Evolutionary conservation across 1,139 yeast genomes (phyloP).

Genomic region (Diutina sp.): DNA sequence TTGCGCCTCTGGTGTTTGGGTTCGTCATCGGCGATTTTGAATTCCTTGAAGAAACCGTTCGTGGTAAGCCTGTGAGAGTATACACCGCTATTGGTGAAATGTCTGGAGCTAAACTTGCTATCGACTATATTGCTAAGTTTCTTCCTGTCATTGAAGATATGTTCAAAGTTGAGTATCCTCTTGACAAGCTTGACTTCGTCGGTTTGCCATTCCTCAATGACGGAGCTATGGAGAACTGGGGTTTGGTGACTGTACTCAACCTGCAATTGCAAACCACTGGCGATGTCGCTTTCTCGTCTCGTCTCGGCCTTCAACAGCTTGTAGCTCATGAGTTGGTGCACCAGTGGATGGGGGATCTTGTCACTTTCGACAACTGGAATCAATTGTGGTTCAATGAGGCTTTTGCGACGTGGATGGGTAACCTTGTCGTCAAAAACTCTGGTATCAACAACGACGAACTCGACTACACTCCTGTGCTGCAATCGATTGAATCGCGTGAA

Average conservation of each 20-base stretch:
- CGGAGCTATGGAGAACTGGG: conserved; percentile 76
- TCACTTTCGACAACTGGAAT: conserved; percentile 56
- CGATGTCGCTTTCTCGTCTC: neutral
- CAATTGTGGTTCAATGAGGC: conserved; percentile 65
- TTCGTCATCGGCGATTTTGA: conserved; percentile 58
- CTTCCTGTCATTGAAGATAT: conserved; percentile 32
- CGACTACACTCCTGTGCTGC: conserved; percentile 5
- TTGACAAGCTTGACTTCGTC: conserved; percentile 50
- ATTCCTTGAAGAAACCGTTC: conserved; percentile 18
- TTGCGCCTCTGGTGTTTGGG: conserved; percentile 51
- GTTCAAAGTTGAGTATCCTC: conserved; percentile 37
- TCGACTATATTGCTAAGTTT: conserved; percentile 29
- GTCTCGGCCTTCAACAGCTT: conserved; percentile 22
- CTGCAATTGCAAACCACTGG: conserved; percentile 31
- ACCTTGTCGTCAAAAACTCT: conserved; percentile 21
- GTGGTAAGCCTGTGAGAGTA: conserved; percentile 30
- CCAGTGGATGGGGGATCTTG: conserved; percentile 64
- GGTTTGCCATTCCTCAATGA: conserved; percentile 59
- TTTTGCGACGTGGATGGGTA: conserved; percentile 60
- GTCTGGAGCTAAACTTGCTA: conserved; percentile 27
- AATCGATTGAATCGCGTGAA: conserved; percentile 17
- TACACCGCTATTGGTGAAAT: conserved; percentile 46
- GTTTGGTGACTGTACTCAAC: conserved; percentile 46
- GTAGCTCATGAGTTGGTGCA: conserved; percentile 63
- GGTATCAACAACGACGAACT: conserved; percentile 11